Base-by-base conservation (phyloP, 169 alveolate genomes). In the Plasmodium vinckei region DNA sequence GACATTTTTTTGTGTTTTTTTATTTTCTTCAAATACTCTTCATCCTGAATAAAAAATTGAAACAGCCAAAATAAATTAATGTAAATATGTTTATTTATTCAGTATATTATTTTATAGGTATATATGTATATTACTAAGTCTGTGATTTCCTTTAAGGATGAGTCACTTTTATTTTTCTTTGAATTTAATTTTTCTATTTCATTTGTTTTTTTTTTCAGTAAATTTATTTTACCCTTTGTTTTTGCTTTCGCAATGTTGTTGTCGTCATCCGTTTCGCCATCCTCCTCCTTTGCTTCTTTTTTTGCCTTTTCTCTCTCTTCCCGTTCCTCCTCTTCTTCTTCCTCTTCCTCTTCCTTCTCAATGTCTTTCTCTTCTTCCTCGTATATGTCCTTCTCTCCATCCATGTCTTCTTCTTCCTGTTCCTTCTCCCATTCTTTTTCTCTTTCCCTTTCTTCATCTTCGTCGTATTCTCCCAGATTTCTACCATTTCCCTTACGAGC, bases 121-220 rank as follows among this genome's bases (percentile, higher is more conserved):
- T 0, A 47, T 10, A 7, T 12, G n/a, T 44, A 46, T 68, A 47
- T 68, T 68, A 68, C 88, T 51, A 75, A 61, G 5, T 27, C 60
- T 9, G 42, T 49, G 17, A 75, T 25, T 17, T 75, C 60, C 44
- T 57, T 51, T 19, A 54, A 23, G 33, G 12, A 23, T 23, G 23
- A 25, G 17, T 47, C n/a, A 21, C 17, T 75, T 75, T 65, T 69
- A 56, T 53, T 79, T 69, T 69, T 65, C 21, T 79, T 79, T 39
- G 47, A 23, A 15, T 17, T 44, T 5, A 65, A 33, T 27, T 27
- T 65, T 87, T 94, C 97, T 46, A 96, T 96, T 70, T 91, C 89
- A 17, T 89, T 87, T 10, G 95, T 89, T 57, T 71, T 92, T 51
- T 93, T 84, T 70, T 94, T 94, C 72, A 92, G 56, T 23, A 54